These are phyloP conservation scores for Endotrypanum monterogeii DNA, from an alignment of 208 protist species.

Conservation along the genomic window DNA sequence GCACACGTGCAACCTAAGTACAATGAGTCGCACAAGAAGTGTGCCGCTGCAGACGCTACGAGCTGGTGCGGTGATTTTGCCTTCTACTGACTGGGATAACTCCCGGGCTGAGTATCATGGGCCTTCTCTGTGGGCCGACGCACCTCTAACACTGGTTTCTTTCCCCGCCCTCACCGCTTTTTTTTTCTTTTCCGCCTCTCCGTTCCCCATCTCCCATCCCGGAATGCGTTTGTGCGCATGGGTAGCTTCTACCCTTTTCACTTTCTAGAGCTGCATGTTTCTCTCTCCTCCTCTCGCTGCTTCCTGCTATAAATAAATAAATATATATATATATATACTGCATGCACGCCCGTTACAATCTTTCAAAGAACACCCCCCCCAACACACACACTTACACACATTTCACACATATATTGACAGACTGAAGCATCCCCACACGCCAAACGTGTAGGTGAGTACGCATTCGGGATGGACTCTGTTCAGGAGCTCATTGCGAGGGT, in stretches of 20 bases:
- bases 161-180: neutral
- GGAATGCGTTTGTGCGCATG: neutral
- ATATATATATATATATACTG: neutral
- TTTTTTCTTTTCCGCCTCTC: neutral
- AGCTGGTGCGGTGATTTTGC: neutral
- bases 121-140: too few relatives aligned
- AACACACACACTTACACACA: too few relatives aligned
- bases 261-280: too few relatives aligned
- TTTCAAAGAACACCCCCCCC: too few relatives aligned
- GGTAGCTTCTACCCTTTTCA: neutral
- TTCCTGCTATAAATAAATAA: neutral
- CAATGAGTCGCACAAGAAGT: too few relatives aligned
- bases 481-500: conserved; percentile 18
- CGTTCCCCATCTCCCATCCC: neutral
- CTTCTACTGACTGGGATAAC: neutral
- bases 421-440: too few relatives aligned
- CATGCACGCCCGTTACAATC: too few relatives aligned
- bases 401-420: too few relatives aligned
- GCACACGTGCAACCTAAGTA: neutral
- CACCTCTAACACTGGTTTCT: too few relatives aligned
- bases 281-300: neutral
- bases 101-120: neutral
- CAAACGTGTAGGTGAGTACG: neutral
- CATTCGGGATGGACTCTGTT: conserved; percentile 22
- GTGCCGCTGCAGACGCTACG: neutral